Base-by-base conservation (phyloP, 345 rosid species). In the Carallia pectinifolia region DNA sequence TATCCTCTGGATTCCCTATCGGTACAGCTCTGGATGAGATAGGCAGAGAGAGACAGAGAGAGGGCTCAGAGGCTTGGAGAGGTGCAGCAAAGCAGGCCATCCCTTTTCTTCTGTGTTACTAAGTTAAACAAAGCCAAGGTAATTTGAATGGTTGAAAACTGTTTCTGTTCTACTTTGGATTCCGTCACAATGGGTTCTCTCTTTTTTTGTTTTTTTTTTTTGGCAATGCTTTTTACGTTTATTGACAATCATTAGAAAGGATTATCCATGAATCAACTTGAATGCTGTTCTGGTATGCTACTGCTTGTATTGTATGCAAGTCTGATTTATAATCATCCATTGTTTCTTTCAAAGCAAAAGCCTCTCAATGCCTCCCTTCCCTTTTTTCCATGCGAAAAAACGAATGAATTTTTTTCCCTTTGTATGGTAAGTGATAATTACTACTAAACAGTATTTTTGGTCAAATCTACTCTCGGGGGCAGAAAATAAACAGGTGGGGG, bases 1-100 rank as follows among this genome's bases (percentile, higher is more conserved):
- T 84, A 77, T 69, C 72, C 79, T 65, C 66, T 69, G 81, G 87
- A 83, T 87, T 87, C 83, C 77, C 37, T n/a, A 75, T 44, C 64
- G 62, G 77, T 70, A 76, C 84, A 83, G 74, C 86, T 85, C 74
- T 83, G 76, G 79, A 74, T 75, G 50, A 63, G 71, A 58, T n/a
- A 66, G 77, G 10, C 4, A 40, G 13, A 40, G 1, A 9, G 48
- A 40, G 44, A 44, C 5, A 44, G 61, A 54, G 50, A 71, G 29
- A 58, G 48, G 62, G 60, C 69, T 80, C 79, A 0, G 71, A 23
- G 27, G 50, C 30, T 47, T 47, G 58, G 55, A 53, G 61, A 44
- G 63, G n/a, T 74, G 70, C 67, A 74, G 62, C 19, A 34, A 3
- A 53, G 61, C 36, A 63, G 31, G 70, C 31, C 67, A 34, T 72